Evolutionary conservation across 2,329 filamentous ascomycete genomes (phyloP), one percentile per base, ranked within the genome.

Genomic region (Alternaria arbusti): DNA sequence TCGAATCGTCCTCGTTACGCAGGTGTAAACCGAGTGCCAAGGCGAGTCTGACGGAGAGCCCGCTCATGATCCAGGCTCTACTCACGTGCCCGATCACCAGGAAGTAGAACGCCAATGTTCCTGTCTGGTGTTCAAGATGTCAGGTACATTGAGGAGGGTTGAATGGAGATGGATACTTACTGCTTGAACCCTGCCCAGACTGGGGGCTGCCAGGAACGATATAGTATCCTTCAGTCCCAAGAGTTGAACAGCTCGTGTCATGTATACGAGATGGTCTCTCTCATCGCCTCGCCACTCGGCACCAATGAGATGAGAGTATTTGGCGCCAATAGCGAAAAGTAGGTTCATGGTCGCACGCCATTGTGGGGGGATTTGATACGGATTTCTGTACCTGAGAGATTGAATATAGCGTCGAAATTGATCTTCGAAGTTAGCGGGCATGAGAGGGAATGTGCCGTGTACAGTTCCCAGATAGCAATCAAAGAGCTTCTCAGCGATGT

Each of bases 271-370:
- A 55, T 82, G 80, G 43, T 81, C 79, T 22, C 70, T 65, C n/a
- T 71, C 69, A 44, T 77, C 68, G 12, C 69, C 75, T 36, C 61
- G 66, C 72, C 72, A 78, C 0, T 71, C 69, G 6, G 72, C 71
- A 23, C 71, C 62, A 7, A 69, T 69, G 52, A 81, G 70, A 57
- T 80, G 73, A 6, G 78, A 78, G 61, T 79, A 78, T 52, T 75
- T 75, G 11, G 80, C 75, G 6, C 78, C 80, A n/a, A 83, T 79
- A 11, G 81, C 82, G 43, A 83, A 81, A 1, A 83, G 68, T 12
- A 83, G 49, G 50, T 83, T 82, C 61, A 83, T 52, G 5, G 79
- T 75, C 4, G 78, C 79, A 5, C 75, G 73, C 80, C 79, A 82
- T 51, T 60, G 66, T 11, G 44, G 26, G 2, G 60, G 65, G 2